phyloP scores from a whole-genome alignment of 768 basidiomycete genomes.

The Suillus subalutaceus region DNA sequence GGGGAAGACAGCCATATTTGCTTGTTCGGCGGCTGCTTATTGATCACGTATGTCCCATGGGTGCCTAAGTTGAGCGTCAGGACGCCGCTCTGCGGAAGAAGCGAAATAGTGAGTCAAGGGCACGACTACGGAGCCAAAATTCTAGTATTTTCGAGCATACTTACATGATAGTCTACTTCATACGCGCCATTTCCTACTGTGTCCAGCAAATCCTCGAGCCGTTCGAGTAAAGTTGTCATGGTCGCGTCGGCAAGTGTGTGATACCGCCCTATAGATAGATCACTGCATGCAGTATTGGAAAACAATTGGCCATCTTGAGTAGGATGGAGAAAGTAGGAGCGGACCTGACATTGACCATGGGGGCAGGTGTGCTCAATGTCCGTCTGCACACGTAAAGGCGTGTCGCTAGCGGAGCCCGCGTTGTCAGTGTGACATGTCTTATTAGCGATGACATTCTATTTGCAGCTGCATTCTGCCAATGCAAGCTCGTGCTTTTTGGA shows the following conservation, averaged over 20 bases:
- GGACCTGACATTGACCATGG: conserved; percentile 61
- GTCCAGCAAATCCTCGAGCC: conserved; percentile 75
- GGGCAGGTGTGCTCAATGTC: conserved; percentile 51
- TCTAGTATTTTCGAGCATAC: conserved; percentile 27
- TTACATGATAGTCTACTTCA: conserved; percentile 90
- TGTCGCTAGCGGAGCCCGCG: background rate
- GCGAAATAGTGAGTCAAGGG: conserved; percentile 1
- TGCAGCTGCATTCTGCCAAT: background rate
- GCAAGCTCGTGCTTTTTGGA: conserved; percentile 5
- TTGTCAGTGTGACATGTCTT: background rate
- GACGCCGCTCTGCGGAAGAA: conserved; percentile 74
- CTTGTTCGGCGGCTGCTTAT: conserved; percentile 97
- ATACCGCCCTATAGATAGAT: conserved; percentile 67
- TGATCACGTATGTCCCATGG: conserved; percentile 90
- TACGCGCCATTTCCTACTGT: conserved; percentile 52
- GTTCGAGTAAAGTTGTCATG: conserved; percentile 78
- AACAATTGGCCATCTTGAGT: background rate
- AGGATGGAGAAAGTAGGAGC: conserved; percentile 8
- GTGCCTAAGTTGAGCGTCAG: conserved; percentile 77
- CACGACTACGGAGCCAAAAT: background rate
- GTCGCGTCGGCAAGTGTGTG: conserved; percentile 72
- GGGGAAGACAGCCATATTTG: conserved; percentile 97
- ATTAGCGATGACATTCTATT: background rate
- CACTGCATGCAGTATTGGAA: conserved; percentile 31
- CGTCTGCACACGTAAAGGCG: conserved; percentile 22